Evolutionary conservation across 495 filamentous ascomycete genomes (phyloP).

Genomic region (Xeromyces bisporus): DNA sequence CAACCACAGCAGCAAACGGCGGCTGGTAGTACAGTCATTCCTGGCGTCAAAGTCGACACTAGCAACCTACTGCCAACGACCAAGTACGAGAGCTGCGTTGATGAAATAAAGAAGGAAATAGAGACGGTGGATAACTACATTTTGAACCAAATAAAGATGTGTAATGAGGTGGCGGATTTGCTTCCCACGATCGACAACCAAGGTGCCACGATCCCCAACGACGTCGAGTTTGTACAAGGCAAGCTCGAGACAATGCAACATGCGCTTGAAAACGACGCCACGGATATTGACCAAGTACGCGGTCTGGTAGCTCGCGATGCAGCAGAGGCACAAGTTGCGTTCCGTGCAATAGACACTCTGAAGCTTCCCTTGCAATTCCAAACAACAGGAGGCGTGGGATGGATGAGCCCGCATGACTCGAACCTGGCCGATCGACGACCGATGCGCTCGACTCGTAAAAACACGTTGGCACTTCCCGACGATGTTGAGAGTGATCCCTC

Average conservation of each 20-base stretch:
- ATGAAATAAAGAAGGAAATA: constrained; percentile 63
- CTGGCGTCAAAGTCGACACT: constrained; percentile 63
- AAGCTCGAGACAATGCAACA: constrained; percentile 59
- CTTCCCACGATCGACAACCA: constrained; percentile 44
- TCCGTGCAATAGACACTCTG: constrained; percentile 59
- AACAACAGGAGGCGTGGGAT: constrained; percentile 20
- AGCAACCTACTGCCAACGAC: constrained; percentile 68
- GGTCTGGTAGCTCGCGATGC: constrained; percentile 47
- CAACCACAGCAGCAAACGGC: constrained; percentile 32
- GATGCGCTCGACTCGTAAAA: constrained; percentile 25
- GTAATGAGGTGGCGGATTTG: constrained; percentile 26
- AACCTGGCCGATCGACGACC: constrained; percentile 24
- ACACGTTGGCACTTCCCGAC: constrained; percentile 31
- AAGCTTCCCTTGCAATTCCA: constrained; percentile 63
- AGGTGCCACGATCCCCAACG: constrained; percentile 47
- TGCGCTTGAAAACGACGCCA: constrained; percentile 53
- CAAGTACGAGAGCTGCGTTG: constrained; percentile 73
- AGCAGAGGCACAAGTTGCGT: constrained; percentile 52
- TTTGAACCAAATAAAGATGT: constrained; percentile 45
- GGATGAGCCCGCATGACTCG: constrained; percentile 31
- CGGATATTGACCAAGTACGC: constrained; percentile 50
- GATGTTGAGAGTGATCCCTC: constrained; percentile 43
- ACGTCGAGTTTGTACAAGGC: constrained; percentile 55
- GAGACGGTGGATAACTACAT: constrained; percentile 58
- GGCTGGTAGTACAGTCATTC: constrained; percentile 24